phyloP scores from a whole-genome alignment of 1,139 yeast genomes.

The Candida sp. region DNA sequence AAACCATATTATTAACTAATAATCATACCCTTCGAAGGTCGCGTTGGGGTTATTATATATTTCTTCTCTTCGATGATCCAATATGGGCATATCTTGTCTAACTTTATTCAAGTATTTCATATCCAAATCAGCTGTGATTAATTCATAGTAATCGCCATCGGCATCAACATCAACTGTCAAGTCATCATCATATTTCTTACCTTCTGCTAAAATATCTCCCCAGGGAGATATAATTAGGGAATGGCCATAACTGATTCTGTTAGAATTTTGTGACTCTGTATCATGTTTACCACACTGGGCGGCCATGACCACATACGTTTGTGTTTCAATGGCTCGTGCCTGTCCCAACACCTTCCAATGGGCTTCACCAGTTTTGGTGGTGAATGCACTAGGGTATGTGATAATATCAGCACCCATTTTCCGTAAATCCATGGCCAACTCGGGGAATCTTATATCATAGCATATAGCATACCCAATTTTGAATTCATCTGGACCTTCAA shows the following conservation, averaged over 20 bases:
- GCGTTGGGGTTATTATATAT: constrained; percentile 2
- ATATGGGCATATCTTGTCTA: constrained; percentile 69
- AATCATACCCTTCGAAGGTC: not conserved
- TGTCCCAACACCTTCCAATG: constrained; percentile 84
- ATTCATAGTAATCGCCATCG: constrained; percentile 48
- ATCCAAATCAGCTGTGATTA: constrained; percentile 73
- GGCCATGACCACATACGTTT: constrained; percentile 84
- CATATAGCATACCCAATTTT: constrained; percentile 75
- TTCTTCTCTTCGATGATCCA: constrained; percentile 58
- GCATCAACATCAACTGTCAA: constrained; percentile 35
- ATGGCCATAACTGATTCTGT: constrained; percentile 75
- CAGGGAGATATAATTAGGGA: constrained; percentile 86
- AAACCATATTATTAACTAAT: not conserved
- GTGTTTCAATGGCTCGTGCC: constrained; percentile 86
- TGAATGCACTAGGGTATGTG: constrained; percentile 89
- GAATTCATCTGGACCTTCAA: constrained; percentile 36
- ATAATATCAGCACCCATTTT: constrained; percentile 73
- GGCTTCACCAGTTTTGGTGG: constrained; percentile 84
- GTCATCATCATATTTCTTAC: constrained; percentile 28
- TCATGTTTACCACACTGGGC: constrained; percentile 85
- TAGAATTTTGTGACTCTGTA: constrained; percentile 27
- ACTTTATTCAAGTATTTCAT: constrained; percentile 43
- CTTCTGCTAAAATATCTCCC: constrained; percentile 75
- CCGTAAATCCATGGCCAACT: constrained; percentile 63
- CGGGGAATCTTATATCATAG: constrained; percentile 89